Percentiles rank a stretch among this genome's conserved stretches.
Conservation (phyloP, 2,329 filamentous ascomycete species). For the Ceratocystis alfenasii region DNA sequence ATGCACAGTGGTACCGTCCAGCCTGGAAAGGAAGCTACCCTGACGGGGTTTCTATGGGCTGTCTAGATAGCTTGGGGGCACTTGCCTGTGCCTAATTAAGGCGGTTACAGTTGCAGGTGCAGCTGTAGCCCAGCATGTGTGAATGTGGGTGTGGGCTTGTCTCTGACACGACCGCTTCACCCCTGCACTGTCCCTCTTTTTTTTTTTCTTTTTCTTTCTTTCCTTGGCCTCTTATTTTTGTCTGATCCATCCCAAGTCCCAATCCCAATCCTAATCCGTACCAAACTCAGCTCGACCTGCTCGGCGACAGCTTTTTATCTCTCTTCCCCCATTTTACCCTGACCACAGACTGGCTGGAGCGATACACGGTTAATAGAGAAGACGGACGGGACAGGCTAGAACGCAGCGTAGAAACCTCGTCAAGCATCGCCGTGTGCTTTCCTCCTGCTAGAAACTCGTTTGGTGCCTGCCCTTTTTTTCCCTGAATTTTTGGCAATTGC, state of each 20-base stretch:
- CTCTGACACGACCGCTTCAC: background rate
- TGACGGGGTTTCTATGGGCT: no score
- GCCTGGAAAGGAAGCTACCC: no score
- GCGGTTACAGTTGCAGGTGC: slow-evolving; percentile 4
- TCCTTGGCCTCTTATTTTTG: background rate
- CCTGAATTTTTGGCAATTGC: background rate
- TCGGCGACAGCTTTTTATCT: background rate
- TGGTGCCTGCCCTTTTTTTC: no score
- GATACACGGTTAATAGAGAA: background rate
- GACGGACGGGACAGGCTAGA: no score
- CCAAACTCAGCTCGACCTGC: slow-evolving; percentile 1
- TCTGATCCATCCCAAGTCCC: slow-evolving; percentile 6
- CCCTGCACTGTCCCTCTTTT: background rate
- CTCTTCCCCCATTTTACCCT: background rate
- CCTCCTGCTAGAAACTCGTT: background rate
- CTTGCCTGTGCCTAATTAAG: background rate
- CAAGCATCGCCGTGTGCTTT: background rate
- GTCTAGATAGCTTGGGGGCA: no score
- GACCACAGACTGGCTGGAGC: background rate
- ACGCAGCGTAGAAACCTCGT: background rate
- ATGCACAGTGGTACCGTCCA: no score
- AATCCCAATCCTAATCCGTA: slow-evolving; percentile 5
- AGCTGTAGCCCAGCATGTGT: background rate
- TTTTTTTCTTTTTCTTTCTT: background rate
- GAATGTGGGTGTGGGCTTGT: slow-evolving; percentile 7